A percentile compares a stretch with the other conserved stretches of the same genome.
Evolutionary conservation across 495 filamentous ascomycete genomes (phyloP).

Genomic region (Hypoxylon intermedium): DNA sequence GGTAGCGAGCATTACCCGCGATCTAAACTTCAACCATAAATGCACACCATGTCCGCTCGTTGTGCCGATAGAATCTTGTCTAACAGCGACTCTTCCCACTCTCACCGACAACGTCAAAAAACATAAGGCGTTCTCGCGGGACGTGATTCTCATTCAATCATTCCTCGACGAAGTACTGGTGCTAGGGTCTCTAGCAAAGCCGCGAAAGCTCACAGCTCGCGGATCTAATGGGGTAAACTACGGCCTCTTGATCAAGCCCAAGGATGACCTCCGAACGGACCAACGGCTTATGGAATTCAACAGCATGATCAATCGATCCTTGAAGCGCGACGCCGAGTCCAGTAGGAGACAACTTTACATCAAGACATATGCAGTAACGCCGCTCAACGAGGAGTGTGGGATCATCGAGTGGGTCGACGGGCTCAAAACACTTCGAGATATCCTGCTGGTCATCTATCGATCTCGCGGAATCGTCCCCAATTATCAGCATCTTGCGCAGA

Average conservation of each 20-base stretch:
- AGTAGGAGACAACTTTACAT: slow-evolving; percentile 84
- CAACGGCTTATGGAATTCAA: slow-evolving; percentile 99
- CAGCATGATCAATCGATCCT: slow-evolving; percentile 90
- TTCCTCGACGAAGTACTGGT: slow-evolving; percentile 87
- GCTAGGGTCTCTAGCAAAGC: slow-evolving; percentile 89
- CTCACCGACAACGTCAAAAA: slow-evolving; percentile 70
- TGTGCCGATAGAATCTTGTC: slow-evolving; percentile 82
- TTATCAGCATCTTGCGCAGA: slow-evolving; percentile 53
- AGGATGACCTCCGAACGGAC: slow-evolving; percentile 96
- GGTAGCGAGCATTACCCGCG: slow-evolving; percentile 70
- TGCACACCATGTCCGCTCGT: slow-evolving; percentile 82
- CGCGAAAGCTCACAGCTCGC: slow-evolving; percentile 84
- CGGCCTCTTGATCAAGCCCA: slow-evolving; percentile 92
- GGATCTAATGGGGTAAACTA: slow-evolving; percentile 90
- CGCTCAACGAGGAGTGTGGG: slow-evolving; percentile 96
- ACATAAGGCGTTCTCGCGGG: slow-evolving; percentile 83
- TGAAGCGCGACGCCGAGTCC: slow-evolving; percentile 89
- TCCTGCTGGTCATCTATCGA: slow-evolving; percentile 78
- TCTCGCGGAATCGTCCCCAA: slow-evolving; percentile 67
- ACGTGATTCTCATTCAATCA: slow-evolving; percentile 59
- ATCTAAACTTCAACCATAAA: slow-evolving; percentile 85
- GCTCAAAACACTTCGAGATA: slow-evolving; percentile 90
- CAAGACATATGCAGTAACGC: slow-evolving; percentile 95
- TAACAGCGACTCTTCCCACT: slow-evolving; percentile 82
- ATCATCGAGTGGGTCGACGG: slow-evolving; percentile 99